These are phyloP conservation scores for Yamadazyma ubonensis DNA, from an alignment of 805 yeast species.

Conservation along the genomic window DNA sequence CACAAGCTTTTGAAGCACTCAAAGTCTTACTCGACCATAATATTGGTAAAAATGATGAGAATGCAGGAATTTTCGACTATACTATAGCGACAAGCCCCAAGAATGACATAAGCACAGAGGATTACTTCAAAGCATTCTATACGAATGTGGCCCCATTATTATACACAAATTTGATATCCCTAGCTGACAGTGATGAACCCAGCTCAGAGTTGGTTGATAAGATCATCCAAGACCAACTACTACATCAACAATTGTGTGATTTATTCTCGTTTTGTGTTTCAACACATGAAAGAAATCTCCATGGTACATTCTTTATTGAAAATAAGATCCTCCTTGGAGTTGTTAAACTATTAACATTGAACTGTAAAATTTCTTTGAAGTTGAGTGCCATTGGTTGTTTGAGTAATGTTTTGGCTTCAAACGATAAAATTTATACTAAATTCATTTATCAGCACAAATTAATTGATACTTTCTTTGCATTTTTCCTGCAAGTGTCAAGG, in stretches of 20 bases:
- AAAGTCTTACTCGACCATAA: constrained; percentile 67
- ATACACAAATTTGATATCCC: constrained; percentile 48
- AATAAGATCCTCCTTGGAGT: constrained; percentile 59
- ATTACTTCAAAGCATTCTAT: constrained; percentile 62
- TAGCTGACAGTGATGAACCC: constrained; percentile 18
- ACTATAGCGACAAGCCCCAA: constrained; percentile 1
- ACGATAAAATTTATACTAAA: constrained; percentile 60
- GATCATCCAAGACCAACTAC: constrained; percentile 34
- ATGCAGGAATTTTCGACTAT: constrained; percentile 10
- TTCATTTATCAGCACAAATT: constrained; percentile 57
- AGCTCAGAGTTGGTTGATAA: constrained; percentile 5
- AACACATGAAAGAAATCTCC: constrained; percentile 57
- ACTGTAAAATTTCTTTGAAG: constrained; percentile 51
- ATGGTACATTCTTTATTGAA: constrained; percentile 63
- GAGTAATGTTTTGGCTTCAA: constrained; percentile 57
- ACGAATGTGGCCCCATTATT: constrained; percentile 56
- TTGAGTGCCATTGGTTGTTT: constrained; percentile 70
- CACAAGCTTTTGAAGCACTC: constrained; percentile 83
- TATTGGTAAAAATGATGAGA: constrained; percentile 24
- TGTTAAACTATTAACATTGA: constrained; percentile 43
- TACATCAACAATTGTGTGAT: constrained; percentile 65
- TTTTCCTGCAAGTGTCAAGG: constrained; percentile 48
- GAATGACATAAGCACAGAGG: constrained; percentile 36
- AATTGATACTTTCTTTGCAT: constrained; percentile 47
- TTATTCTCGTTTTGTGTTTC: constrained; percentile 64